These are phyloP conservation scores for Penicillium sp. DNA, from an alignment of 2,329 filamentous ascomycete species.

Conservation along the genomic window DNA sequence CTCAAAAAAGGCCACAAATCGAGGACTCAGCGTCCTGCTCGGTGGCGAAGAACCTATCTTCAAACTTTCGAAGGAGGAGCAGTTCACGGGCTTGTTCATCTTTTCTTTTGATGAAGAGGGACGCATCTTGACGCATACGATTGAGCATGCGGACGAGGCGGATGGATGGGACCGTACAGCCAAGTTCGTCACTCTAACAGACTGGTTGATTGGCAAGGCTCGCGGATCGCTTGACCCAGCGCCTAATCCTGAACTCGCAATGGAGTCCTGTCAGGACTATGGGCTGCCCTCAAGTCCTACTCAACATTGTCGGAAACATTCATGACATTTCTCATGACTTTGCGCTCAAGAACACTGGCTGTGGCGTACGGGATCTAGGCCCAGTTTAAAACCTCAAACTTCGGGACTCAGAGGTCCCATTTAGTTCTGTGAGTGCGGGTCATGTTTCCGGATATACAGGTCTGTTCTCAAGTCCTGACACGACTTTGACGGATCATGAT, in stretches of 20 bases:
- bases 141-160: slow-evolving; percentile 85
- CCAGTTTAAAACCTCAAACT: too few relatives aligned
- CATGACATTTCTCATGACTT: background rate
- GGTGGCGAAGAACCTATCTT: slow-evolving; percentile 53
- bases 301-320: background rate
- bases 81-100: slow-evolving; percentile 88
- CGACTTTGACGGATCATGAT: too few relatives aligned
- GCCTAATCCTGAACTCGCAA: slow-evolving; percentile 27
- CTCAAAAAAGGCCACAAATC: slow-evolving; percentile 36
- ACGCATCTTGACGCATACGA: slow-evolving; percentile 79
- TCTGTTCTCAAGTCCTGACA: too few relatives aligned
- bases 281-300: slow-evolving; percentile 3
- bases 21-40: slow-evolving; percentile 48
- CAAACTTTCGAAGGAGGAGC: slow-evolving; percentile 59
- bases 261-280: slow-evolving; percentile 25
- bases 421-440: too few relatives aligned
- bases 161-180: slow-evolving; percentile 79
- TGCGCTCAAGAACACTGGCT: too few relatives aligned
- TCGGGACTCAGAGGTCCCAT: too few relatives aligned
- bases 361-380: too few relatives aligned
- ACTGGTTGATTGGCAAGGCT: slow-evolving; percentile 86
- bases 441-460: too few relatives aligned
- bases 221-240: slow-evolving; percentile 46
- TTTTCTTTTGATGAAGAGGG: slow-evolving; percentile 93
- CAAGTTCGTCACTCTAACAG: slow-evolving; percentile 84